Percentiles rank a stretch among this genome's conserved stretches.
Conservation (phyloP, 805 yeast species). For the Pichia thaimueangensis region DNA sequence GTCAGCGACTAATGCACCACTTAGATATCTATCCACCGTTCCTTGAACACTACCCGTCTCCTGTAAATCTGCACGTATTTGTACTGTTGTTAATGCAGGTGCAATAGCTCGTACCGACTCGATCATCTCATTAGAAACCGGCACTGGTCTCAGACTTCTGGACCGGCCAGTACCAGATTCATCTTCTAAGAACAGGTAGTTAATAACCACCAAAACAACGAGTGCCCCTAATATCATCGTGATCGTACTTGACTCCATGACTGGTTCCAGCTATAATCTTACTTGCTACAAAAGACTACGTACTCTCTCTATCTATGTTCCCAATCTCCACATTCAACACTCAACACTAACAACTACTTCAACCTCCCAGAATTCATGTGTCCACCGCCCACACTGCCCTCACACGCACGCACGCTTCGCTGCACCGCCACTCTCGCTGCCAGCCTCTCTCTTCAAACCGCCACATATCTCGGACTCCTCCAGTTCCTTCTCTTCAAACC, state of each 20-base stretch:
- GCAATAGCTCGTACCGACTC: constrained; percentile 81
- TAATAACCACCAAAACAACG: constrained; percentile 50
- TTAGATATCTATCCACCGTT: constrained; percentile 68
- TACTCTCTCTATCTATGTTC: no score
- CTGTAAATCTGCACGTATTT: constrained; percentile 67
- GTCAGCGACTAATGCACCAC: constrained; percentile 23
- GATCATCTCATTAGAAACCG: constrained; percentile 62
- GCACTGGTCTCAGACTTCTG: not conserved
- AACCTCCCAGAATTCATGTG: constrained; percentile 35
- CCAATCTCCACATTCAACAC: not conserved
- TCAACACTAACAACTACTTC: constrained; percentile 41
- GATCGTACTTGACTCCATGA: constrained; percentile 28
- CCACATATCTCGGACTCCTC: not conserved
- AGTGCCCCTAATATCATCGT: constrained; percentile 43
- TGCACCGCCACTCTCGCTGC: not conserved
- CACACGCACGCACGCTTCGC: not conserved
- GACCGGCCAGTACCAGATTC: not conserved
- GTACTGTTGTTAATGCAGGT: constrained; percentile 61
- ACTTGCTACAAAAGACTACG: no score
- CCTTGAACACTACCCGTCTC: constrained; percentile 74
- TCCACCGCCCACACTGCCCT: not conserved
- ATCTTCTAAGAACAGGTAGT: constrained; percentile 52
- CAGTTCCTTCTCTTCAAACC: constrained; percentile 18
- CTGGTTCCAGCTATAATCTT: not conserved
- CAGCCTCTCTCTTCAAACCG: not conserved